Evolutionary conservation across 2,329 filamentous ascomycete genomes (phyloP).

Genomic region (Beauveria pseudobassiana): DNA sequence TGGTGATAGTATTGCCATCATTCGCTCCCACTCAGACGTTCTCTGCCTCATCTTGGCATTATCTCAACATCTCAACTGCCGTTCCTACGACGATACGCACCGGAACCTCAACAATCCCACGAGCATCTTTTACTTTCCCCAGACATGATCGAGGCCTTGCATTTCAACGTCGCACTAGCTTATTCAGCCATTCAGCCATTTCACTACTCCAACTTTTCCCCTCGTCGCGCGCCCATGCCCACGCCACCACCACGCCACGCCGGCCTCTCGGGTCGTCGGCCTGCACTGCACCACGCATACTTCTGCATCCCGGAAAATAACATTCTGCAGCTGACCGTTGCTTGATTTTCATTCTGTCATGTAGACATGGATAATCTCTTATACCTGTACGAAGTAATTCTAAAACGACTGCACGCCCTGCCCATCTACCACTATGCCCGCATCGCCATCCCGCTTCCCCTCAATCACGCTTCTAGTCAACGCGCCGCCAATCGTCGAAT

Average conservation of each 20-base stretch:
- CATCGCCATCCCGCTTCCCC: constrained; percentile 32
- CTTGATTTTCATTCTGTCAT: not conserved
- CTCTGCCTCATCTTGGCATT: too few relatives aligned
- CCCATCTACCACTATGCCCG: constrained; percentile 27
- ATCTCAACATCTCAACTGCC: too few relatives aligned
- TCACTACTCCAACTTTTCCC: not conserved
- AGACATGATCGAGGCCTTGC: not conserved
- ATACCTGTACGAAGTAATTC: not conserved
- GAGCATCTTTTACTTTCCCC: not conserved
- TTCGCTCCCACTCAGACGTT: too few relatives aligned
- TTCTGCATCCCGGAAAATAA: not conserved
- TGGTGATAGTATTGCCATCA: too few relatives aligned
- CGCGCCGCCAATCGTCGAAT: constrained; percentile 28
- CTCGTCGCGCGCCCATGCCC: not conserved
- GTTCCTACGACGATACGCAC: too few relatives aligned
- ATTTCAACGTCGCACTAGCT: not conserved
- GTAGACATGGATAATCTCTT: not conserved
- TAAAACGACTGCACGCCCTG: constrained; percentile 11
- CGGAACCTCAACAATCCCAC: not conserved
- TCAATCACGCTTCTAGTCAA: constrained; percentile 33
- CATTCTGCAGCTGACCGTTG: not conserved
- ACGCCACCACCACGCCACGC: not conserved
- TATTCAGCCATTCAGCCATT: not conserved
- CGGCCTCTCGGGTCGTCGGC: not conserved
- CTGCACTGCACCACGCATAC: not conserved